Evolutionary conservation across 805 yeast species (phyloP).

Genomic region (Candida maesae): DNA sequence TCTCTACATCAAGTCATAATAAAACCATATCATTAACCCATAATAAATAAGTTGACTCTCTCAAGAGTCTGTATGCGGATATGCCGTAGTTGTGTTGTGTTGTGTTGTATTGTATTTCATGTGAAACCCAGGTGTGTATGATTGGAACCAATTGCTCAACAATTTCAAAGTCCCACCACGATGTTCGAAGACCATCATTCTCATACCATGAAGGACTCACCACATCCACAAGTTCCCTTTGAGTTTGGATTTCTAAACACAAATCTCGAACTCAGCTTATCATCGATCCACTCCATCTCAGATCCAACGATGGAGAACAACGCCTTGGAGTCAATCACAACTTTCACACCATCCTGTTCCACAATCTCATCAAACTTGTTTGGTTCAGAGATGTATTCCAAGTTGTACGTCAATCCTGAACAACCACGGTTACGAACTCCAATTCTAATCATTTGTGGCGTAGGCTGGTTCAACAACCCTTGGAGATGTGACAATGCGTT

Average conservation of each 20-base stretch:
- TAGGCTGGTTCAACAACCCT: conserved; percentile 69
- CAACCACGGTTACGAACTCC: conserved; percentile 97
- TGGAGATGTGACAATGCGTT: conserved; percentile 71
- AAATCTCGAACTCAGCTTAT: conserved; percentile 81
- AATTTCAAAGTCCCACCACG: too few relatives aligned
- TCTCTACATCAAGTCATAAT: too few relatives aligned
- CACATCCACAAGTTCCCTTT: conserved; percentile 98
- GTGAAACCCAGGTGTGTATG: neutral
- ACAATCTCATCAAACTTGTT: conserved; percentile 95
- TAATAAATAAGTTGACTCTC: neutral
- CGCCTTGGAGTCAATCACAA: conserved; percentile 93
- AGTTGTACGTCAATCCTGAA: conserved; percentile 87
- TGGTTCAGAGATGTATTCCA: conserved; percentile 85
- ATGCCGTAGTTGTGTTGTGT: too few relatives aligned
- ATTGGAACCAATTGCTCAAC: neutral
- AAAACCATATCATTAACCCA: neutral
- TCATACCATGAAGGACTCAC: conserved; percentile 95
- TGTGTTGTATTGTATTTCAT: neutral
- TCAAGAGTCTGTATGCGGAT: neutral
- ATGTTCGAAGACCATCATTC: neutral
- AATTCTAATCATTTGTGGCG: conserved; percentile 83
- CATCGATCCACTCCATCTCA: conserved; percentile 98
- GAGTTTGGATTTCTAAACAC: conserved; percentile 95
- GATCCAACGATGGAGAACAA: conserved; percentile 93
- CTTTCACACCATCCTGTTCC: conserved; percentile 90